Percentiles rank a stretch among this genome's conserved stretches.
Evolutionary conservation across 768 basidiomycete genomes (phyloP).

Genomic region (Serendipita vermifera): DNA sequence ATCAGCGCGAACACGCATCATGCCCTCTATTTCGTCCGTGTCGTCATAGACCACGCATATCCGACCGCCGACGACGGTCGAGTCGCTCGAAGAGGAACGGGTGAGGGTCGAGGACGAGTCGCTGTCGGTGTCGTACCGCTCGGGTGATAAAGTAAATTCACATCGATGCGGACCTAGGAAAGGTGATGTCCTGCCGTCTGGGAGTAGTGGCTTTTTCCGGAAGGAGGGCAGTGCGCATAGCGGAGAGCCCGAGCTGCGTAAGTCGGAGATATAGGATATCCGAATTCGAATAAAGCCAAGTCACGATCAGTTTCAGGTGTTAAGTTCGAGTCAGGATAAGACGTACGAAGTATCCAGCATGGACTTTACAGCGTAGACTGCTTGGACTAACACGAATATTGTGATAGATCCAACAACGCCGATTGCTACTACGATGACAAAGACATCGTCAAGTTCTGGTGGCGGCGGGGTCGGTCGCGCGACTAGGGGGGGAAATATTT

Average conservation of each 20-base stretch:
- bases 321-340: background rate
- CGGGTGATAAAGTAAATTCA: conserved; percentile 1
- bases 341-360: background rate
- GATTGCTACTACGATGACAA: background rate
- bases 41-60: conserved; percentile 6
- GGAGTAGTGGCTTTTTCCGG: background rate
- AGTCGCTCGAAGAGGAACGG: background rate
- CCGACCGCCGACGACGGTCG: background rate
- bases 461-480: background rate
- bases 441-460: background rate
- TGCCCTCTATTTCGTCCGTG: too few relatives aligned
- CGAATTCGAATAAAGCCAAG: too few relatives aligned
- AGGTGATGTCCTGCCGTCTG: background rate
- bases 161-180: background rate
- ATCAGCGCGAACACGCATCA: too few relatives aligned
- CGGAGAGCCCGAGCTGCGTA: background rate
- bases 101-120: background rate
- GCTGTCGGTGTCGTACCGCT: background rate
- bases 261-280: too few relatives aligned
- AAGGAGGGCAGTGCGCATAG: background rate
- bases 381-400: background rate
- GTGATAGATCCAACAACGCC: background rate
- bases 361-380: background rate
- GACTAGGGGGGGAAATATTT: background rate
- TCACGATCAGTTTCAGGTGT: background rate